Base-by-base conservation (phyloP, 768 basidiomycete genomes). In the Serendipita sp. region DNA sequence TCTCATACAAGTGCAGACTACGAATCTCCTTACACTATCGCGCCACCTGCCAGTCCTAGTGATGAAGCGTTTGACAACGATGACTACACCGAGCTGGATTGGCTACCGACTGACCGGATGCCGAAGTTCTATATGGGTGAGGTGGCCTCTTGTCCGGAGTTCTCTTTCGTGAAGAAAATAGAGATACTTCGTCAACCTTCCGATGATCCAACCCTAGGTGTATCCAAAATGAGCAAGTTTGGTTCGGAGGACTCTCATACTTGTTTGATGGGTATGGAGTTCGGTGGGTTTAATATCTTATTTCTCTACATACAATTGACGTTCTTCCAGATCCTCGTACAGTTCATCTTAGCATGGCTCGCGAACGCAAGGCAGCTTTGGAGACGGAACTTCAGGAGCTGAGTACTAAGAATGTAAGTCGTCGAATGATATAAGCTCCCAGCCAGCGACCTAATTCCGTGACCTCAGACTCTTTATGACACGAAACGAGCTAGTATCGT, bases 61-160 rank as follows among this genome's bases (percentile, higher is more conserved):
- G 71, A 72, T 3, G 96, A 93, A 93, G 77, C 86, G 68, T 60
- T 60, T 60, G 84, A 94, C 71, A 69, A 75, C 35, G 83, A 89
- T 67, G 94, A 98, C 70, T 96, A 87, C 71, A 78, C 88, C 53
- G 92, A 96, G 71, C 78, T 83, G 0, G 84, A 87, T 68, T 86
- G 86, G 81, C 73, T 76, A 2, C 76, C 86, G 0, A 70, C 76
- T 4, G 77, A 79, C 45, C 66, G 70, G 7, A 70, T 76, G 58
- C 88, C 91, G 2, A 76, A 73, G 30, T 73, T 95, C 2, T 84
- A 89, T 66, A 72, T 93, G 16, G 75, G 91, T 5, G 86, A 86
- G 32, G 76, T 87, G 7, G 85, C 81, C n/a, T 80, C 80, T 7
- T 91, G 88, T 70, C 92, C 93, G 18, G 83, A 85, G 32, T 85